These are phyloP conservation scores for Lathyrus aphaca DNA, from an alignment of 306 rosid genomes.

Conservation along the genomic window DNA sequence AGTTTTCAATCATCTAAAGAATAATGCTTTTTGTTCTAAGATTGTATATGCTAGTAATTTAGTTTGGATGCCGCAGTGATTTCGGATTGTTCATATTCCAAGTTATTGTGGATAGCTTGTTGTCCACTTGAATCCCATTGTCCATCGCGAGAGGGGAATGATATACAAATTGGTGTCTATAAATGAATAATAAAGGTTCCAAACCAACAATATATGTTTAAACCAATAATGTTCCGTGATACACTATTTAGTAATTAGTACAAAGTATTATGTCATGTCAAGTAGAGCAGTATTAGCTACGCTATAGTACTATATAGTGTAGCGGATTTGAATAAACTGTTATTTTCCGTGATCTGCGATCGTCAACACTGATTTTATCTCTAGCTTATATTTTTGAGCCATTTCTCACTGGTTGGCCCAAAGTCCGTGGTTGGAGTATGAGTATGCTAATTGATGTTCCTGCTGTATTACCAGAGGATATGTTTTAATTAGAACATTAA, in stretches of 20 bases:
- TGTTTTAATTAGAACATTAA: constrained; percentile 20
- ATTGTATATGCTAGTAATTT: constrained; percentile 18
- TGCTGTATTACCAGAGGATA: neutral
- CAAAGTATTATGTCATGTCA: neutral
- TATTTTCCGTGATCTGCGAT: neutral
- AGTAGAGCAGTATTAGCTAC: neutral
- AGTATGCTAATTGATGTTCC: constrained; percentile 18
- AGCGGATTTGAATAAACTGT: neutral
- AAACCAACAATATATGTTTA: too few relatives aligned
- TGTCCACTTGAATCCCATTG: neutral
- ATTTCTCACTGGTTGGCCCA: neutral
- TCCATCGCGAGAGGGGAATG: neutral
- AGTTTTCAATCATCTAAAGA: constrained; percentile 44
- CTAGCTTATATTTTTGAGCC: constrained; percentile 20
- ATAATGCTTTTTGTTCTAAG: neutral
- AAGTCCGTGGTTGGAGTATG: constrained; percentile 1
- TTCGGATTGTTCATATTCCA: neutral
- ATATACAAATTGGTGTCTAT: neutral
- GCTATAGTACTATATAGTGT: neutral
- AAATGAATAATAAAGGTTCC: too few relatives aligned
- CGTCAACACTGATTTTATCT: neutral
- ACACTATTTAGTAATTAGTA: neutral
- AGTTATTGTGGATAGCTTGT: neutral
- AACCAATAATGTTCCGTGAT: neutral
- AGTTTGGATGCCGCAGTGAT: constrained; percentile 5